Evolutionary conservation across 768 basidiomycete species (phyloP), one percentile per base, ranked within the genome.

Genomic region (Leccinum barrowsii): DNA sequence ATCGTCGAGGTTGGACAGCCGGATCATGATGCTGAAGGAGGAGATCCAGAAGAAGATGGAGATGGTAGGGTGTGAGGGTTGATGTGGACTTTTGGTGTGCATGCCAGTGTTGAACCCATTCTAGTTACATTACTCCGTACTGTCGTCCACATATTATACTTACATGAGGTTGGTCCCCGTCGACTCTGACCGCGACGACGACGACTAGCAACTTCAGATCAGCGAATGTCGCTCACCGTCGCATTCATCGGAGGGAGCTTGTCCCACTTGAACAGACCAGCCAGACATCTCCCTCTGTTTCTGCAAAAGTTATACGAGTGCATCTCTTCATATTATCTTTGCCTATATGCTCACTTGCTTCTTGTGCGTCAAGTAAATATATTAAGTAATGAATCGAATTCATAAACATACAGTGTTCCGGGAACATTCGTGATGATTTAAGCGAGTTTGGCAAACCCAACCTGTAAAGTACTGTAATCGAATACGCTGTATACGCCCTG

Each of bases 251-350:
- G 78, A 54, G 68, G 71, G 28, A 63, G 75, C 42, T 72, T 80
- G 30, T 32, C 32, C 12, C 12, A 32, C 11, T 32, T 32, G 5
- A 79, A 73, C 70, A 80, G 73, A 70, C 74, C 76, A 17, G 76
- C 78, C 15, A 75, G 77, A 57, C 77, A 78, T 58, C 70, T 89
- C 1, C 93, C 94, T 4, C 89, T 89, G 0, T 96, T 96, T 70
- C 80, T 97, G 15, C 91, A 94, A 74, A 97, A 96, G 74, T 81
- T 98, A 37, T 94, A 88, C 74, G 89, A 89, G 4, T 4, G 30
- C 30, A 30, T 30, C 30, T 30, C 4, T 30, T 10, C 30, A 11
- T 30, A 5, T 30, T 30, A 30, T 30, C 30, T 30, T 30, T 30
- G 10, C 30, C 30, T 11, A 10, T 30, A 5, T 32, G 30, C 30